Evolutionary conservation across 2,329 filamentous ascomycete genomes (phyloP), one percentile per base, ranked within the genome.

Genomic region (Pseudocercospora crystallina): DNA sequence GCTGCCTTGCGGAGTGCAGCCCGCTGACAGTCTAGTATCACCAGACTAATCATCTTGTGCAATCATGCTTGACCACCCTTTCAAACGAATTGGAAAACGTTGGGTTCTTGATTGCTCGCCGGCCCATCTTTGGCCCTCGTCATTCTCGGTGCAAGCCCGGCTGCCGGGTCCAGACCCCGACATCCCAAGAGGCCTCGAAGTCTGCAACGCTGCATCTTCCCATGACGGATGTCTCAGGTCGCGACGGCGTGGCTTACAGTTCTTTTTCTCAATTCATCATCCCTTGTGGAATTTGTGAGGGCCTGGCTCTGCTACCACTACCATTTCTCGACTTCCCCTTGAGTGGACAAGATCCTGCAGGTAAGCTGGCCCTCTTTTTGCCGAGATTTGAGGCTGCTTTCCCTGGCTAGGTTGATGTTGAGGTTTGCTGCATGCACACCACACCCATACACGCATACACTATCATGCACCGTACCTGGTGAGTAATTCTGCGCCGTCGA

Each of bases 261-360:
- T 40, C 20, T 39, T 34, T 34, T 15, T 32, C 43, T 39, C 15
- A 15, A 34, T 50, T 43, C 43, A 14, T 38, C 39, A 51, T 48
- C 52, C 47, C 47, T 54, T 54, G 52, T 43, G 38, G 13, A 33
- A 40, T 17, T 26, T 26, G 20, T 26, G 20, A 26, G 20, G 4
- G 20, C 20, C 7, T 26, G n/a, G n/a, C n/a, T n/a, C n/a, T n/a
- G n/a, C n/a, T n/a, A n/a, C n/a, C n/a, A n/a, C 30, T 13, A 31
- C 32, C 20, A 33, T 26, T 17, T 30, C 29, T 20, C 36, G 8
- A 33, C 10, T n/a, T 47, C 30, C 34, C 36, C 34, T 38, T 32
- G 20, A 47, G 20, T 26, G 20, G 20, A 26, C 20, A 26, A 26
- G 20, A 7, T 26, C 20, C 4, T 26, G 3, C 20, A 26, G 20